phyloP scores from a whole-genome alignment of 345 rosid species.

The Durio zibethinus region DNA sequence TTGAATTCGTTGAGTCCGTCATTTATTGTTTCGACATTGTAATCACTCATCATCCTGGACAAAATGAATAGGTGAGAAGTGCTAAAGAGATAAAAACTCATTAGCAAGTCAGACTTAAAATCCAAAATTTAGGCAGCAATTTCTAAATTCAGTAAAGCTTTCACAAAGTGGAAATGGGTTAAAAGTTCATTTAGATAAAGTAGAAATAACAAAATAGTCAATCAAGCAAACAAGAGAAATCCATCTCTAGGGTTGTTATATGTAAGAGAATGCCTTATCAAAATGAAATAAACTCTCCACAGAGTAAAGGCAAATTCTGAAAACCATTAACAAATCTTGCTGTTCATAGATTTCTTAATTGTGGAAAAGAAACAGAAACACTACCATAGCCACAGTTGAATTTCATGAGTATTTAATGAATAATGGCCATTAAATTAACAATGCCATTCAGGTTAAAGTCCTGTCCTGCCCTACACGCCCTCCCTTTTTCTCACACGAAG shows the following conservation, averaged over 20 bases:
- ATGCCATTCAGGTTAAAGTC: neutral
- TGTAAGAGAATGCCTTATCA: neutral
- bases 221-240: neutral
- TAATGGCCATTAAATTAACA: neutral
- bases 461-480: neutral
- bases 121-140: neutral
- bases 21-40: slow-evolving; percentile 65
- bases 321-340: neutral
- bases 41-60: slow-evolving; percentile 80
- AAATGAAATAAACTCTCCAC: neutral
- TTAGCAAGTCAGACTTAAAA: neutral
- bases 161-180: neutral
- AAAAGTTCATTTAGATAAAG: neutral
- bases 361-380: neutral
- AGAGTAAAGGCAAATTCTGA: neutral
- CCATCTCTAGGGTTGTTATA: neutral
- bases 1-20: slow-evolving; percentile 73
- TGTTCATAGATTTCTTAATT: neutral
- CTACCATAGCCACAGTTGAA: neutral
- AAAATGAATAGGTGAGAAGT: slow-evolving; percentile 19
- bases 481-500: no score
- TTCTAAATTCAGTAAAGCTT: neutral
- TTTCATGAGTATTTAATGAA: neutral
- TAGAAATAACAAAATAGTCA: neutral
- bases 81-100: neutral